phyloP scores from a whole-genome alignment of 495 filamentous ascomycete genomes.

The Glonium stellatum region DNA sequence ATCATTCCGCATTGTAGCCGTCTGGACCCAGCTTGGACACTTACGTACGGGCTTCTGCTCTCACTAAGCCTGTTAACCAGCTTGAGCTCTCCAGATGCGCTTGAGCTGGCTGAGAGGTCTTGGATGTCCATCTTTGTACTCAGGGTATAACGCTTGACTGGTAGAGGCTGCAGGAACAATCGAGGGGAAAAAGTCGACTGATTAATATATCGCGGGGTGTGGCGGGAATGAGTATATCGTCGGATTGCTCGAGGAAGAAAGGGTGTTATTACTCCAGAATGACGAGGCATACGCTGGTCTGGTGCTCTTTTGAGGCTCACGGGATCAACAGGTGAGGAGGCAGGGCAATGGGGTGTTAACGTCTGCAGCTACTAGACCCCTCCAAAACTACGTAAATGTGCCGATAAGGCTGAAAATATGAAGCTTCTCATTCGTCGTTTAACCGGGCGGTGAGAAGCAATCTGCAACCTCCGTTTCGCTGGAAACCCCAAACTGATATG shows the following conservation, averaged over 20 bases:
- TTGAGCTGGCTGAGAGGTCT: slow-evolving; percentile 5
- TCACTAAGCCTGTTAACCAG: slow-evolving; percentile 65
- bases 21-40: slow-evolving; percentile 30
- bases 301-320: too few species aligned
- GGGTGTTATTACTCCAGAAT: not conserved
- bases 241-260: not conserved
- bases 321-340: too few species aligned
- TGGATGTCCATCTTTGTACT: slow-evolving; percentile 18
- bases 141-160: not conserved
- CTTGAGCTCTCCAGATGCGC: slow-evolving; percentile 16
- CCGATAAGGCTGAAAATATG: not conserved
- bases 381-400: not conserved
- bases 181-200: not conserved
- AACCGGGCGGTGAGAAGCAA: not conserved
- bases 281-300: not conserved
- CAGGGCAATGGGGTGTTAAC: not conserved
- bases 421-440: not conserved
- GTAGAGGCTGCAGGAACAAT: not conserved
- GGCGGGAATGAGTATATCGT: not conserved
- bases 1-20: not conserved
- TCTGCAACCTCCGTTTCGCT: not conserved
- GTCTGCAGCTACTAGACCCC: not conserved
- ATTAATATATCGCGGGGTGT: not conserved
- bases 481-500: too few species aligned
- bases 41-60: slow-evolving; percentile 75